Conservation (phyloP, 768 basidiomycete genomes). For the Amanita subjunquillea region DNA sequence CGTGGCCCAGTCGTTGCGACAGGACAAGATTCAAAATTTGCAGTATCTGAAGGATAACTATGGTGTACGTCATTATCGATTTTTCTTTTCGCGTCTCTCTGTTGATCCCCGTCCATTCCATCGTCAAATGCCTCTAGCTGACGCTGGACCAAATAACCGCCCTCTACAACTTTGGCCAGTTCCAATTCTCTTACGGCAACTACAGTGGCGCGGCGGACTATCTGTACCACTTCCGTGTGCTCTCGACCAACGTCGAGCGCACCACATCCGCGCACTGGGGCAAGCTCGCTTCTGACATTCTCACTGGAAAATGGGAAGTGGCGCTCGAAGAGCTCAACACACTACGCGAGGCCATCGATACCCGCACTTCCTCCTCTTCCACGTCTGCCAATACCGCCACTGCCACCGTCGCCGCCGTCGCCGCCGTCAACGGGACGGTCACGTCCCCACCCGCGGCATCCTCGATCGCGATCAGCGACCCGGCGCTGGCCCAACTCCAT, state of each 20-base stretch:
- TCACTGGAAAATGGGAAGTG: conserved; percentile 91
- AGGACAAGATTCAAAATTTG: conserved; percentile 96
- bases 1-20: conserved; percentile 86
- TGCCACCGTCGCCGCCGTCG: background rate
- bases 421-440: background rate
- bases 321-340: conserved; percentile 93
- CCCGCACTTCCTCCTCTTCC: conserved; percentile 30
- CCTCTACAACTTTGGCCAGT: conserved; percentile 96
- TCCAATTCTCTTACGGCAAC: conserved; percentile 97
- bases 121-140: conserved; percentile 41
- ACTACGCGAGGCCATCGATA: conserved; percentile 87
- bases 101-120: background rate
- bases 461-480: conserved; percentile 31
- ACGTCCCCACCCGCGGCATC: conserved; percentile 11
- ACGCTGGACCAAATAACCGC: conserved; percentile 81
- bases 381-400: conserved; percentile 6
- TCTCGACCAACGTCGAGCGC: conserved; percentile 88
- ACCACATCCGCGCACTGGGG: conserved; percentile 98
- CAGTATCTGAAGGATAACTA: conserved; percentile 92
- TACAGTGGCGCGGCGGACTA: conserved; percentile 96
- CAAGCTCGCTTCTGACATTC: conserved; percentile 93
- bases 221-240: conserved; percentile 96
- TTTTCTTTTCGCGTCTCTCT: background rate
- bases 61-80: conserved; percentile 39
- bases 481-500: conserved; percentile 82